These are phyloP conservation scores for Verticillium zaregamsianum DNA, from an alignment of 2,329 filamentous ascomycete genomes.

Conservation along the genomic window DNA sequence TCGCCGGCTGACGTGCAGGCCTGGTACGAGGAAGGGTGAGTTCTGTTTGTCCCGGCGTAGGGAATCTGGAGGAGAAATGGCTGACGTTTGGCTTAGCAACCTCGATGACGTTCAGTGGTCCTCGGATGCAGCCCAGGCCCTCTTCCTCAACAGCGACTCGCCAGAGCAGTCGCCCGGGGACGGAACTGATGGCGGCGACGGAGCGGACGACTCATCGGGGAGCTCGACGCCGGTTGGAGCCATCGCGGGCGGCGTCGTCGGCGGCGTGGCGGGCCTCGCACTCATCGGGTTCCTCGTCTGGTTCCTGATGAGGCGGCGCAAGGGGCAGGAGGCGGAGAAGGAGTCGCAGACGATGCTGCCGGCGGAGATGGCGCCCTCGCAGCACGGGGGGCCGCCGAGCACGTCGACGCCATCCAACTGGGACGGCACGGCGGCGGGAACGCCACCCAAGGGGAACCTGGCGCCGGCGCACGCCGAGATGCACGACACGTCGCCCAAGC, in stretches of 20 bases:
- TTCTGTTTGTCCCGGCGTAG: neutral
- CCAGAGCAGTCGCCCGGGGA: neutral
- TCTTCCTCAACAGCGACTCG: neutral
- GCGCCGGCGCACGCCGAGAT: neutral
- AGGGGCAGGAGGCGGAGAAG: slow-evolving; percentile 18
- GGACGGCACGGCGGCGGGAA: slow-evolving; percentile 2
- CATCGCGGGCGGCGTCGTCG: slow-evolving; percentile 42
- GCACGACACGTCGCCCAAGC: slow-evolving; percentile 5
- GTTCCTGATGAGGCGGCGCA: slow-evolving; percentile 34
- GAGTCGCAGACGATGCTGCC: slow-evolving; percentile 3
- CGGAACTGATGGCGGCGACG: neutral
- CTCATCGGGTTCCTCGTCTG: slow-evolving; percentile 35
- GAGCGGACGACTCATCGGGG: slow-evolving; percentile 14
- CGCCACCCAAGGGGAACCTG: slow-evolving; percentile 2
- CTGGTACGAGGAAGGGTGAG: slow-evolving; percentile 25
- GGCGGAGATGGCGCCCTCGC: slow-evolving; percentile 4
- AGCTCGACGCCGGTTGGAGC: slow-evolving; percentile 30
- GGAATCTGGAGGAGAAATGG: neutral
- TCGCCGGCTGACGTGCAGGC: slow-evolving; percentile 23
- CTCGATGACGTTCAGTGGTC: neutral
- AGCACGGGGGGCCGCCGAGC: slow-evolving; percentile 6
- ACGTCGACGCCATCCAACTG: slow-evolving; percentile 2
- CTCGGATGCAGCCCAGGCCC: neutral
- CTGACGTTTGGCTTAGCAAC: neutral
- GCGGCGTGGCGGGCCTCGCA: slow-evolving; percentile 36